Evolutionary conservation across 805 yeast species (phyloP).

Genomic region (Candida takata): DNA sequence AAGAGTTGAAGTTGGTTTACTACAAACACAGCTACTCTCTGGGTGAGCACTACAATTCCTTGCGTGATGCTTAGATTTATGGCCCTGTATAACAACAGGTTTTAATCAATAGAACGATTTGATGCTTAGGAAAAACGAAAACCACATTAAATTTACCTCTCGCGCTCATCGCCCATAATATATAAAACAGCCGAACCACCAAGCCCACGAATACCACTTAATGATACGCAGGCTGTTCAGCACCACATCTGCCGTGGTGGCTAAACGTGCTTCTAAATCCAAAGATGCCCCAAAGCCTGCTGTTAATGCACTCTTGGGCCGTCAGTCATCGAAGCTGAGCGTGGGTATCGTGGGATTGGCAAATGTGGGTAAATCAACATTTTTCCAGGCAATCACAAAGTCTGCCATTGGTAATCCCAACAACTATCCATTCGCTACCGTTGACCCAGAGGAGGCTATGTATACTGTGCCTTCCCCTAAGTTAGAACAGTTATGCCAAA

Average conservation of each 20-base stretch:
- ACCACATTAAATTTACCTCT: too few relatives aligned
- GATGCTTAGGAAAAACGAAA: too few relatives aligned
- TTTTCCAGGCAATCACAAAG: constrained; percentile 74
- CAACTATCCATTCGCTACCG: constrained; percentile 76
- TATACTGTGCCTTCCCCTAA: constrained; percentile 64
- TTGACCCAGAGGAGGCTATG: constrained; percentile 71
- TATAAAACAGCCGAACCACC: neutral
- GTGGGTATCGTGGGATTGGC: constrained; percentile 76
- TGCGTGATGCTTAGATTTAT: constrained; percentile 40
- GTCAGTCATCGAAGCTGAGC: constrained; percentile 23
- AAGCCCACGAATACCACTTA: neutral
- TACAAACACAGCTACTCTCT: constrained; percentile 81
- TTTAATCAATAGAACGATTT: too few relatives aligned
- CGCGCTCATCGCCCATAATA: neutral
- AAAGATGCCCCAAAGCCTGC: constrained; percentile 1
- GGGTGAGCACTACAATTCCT: constrained; percentile 93
- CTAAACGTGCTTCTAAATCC: constrained; percentile 14
- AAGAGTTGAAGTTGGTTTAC: constrained; percentile 64
- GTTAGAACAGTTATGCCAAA: constrained; percentile 44
- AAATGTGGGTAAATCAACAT: constrained; percentile 74
- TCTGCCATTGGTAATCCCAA: constrained; percentile 68
- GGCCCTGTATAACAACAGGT: too few relatives aligned
- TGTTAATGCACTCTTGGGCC: constrained; percentile 17
- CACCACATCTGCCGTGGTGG: constrained; percentile 2
- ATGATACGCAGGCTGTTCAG: constrained; percentile 9